Percentiles rank a stretch among this genome's conserved stretches.
phyloP scores from a whole-genome alignment of 805 yeast genomes.

The Saccharomycopsis fermentans region DNA sequence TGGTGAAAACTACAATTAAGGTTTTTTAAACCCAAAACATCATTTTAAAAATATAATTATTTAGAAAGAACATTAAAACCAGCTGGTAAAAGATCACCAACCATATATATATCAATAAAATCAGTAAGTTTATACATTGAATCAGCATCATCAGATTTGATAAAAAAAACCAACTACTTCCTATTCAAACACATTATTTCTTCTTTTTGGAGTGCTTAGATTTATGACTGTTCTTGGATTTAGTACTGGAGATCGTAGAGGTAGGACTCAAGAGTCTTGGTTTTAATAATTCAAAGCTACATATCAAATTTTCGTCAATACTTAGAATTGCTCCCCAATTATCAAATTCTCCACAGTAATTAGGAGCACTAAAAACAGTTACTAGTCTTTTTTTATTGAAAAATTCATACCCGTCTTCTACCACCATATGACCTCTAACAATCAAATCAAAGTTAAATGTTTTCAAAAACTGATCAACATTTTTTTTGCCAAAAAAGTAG shows the following conservation, averaged over 20 bases:
- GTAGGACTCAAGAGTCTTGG: conserved; percentile 33
- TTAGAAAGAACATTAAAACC: too few species aligned
- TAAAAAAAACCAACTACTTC: too few species aligned
- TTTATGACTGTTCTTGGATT: background rate
- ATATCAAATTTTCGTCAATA: conserved; percentile 82
- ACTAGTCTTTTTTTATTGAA: conserved; percentile 63
- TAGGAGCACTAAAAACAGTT: conserved; percentile 67
- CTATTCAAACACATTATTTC: background rate
- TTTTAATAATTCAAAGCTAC: conserved; percentile 87
- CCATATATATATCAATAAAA: too few species aligned
- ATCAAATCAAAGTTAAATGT: conserved; percentile 74
- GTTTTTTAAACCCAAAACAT: too few species aligned
- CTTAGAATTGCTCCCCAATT: conserved; percentile 99
- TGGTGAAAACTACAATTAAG: too few species aligned
- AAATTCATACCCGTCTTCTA: conserved; percentile 71
- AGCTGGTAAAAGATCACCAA: too few species aligned
- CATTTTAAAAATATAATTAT: too few species aligned
- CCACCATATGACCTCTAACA: conserved; percentile 84
- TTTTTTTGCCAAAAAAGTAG: conserved; percentile 69
- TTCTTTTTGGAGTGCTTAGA: background rate
- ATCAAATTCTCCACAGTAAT: conserved; percentile 71
- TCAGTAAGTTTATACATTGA: too few species aligned
- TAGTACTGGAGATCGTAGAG: background rate
- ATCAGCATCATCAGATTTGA: too few species aligned
- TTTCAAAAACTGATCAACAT: conserved; percentile 64